phyloP scores from a whole-genome alignment of 2,329 filamentous ascomycete species.

The Achaetomium macrosporum region DNA sequence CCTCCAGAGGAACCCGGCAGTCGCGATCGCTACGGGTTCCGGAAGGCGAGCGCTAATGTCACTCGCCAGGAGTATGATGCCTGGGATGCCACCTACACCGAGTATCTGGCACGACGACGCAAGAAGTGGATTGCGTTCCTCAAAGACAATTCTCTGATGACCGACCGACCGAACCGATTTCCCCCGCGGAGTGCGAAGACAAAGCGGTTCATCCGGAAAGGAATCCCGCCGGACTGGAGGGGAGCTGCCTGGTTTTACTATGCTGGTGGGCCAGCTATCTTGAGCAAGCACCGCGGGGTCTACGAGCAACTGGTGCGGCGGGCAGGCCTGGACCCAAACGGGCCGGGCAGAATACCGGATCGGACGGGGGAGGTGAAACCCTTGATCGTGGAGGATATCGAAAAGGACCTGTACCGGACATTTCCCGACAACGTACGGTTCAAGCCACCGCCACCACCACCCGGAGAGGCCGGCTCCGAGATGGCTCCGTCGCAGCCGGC shows the following conservation, averaged over 20 bases:
- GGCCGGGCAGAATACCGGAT: constrained; percentile 12
- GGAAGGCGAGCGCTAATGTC: constrained; percentile 77
- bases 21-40: constrained; percentile 86
- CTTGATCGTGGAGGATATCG: constrained; percentile 81
- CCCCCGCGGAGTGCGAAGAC: constrained; percentile 75
- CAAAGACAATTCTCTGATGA: constrained; percentile 68
- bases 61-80: constrained; percentile 70
- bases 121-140: constrained; percentile 79
- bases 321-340: constrained; percentile 22
- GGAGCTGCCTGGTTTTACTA: constrained; percentile 98
- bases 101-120: constrained; percentile 66
- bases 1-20: constrained; percentile 40
- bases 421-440: constrained; percentile 93
- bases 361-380: constrained; percentile 48
- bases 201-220: constrained; percentile 86
- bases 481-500: constrained; percentile 30
- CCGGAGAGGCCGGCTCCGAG: neutral
- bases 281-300: constrained; percentile 68
- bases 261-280: constrained; percentile 74
- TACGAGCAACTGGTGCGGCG: constrained; percentile 66
- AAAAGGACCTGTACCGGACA: constrained; percentile 86
- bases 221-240: constrained; percentile 87
- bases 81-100: constrained; percentile 71
- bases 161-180: constrained; percentile 67
- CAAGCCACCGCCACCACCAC: constrained; percentile 44